A percentile compares a stretch with the other conserved stretches of the same genome.
Evolutionary conservation across 2,329 filamentous ascomycete genomes (phyloP).

Genomic region (Ascocoryne sarcoides): DNA sequence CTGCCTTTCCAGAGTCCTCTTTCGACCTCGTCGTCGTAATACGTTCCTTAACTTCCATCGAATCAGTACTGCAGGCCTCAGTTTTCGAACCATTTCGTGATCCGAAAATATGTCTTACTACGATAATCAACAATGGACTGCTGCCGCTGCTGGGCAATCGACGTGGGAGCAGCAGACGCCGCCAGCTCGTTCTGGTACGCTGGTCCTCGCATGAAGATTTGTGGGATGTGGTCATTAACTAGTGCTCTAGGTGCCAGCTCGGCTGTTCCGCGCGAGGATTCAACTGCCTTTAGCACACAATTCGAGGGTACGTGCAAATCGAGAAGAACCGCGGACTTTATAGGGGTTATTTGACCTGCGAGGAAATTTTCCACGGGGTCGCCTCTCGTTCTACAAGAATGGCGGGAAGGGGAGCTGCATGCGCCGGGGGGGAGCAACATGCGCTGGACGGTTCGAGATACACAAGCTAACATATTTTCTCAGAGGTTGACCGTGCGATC

Average conservation of each 20-base stretch:
- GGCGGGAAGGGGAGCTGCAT: background rate
- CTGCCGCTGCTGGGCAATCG: slow-evolving; percentile 42
- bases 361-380: slow-evolving; percentile 7
- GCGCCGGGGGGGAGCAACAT: slow-evolving; percentile 9
- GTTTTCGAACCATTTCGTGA: slow-evolving; percentile 26
- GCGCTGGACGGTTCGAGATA: slow-evolving; percentile 1
- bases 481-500: slow-evolving; percentile 91
- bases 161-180: slow-evolving; percentile 68
- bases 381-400: slow-evolving; percentile 1
- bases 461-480: slow-evolving; percentile 15
- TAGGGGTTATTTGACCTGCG: slow-evolving; percentile 5
- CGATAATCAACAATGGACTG: slow-evolving; percentile 57
- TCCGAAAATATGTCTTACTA: slow-evolving; percentile 54
- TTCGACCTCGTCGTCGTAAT: slow-evolving; percentile 5
- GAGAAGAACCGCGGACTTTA: background rate
- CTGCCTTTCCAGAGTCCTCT: background rate
- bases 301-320: slow-evolving; percentile 66
- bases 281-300: slow-evolving; percentile 72
- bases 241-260: slow-evolving; percentile 59
- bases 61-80: slow-evolving; percentile 26
- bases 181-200: slow-evolving; percentile 62
- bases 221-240: slow-evolving; percentile 18
- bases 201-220: slow-evolving; percentile 1
- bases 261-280: slow-evolving; percentile 65
- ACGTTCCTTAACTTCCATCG: slow-evolving; percentile 27